These are phyloP conservation scores for Colletotrichum cereale DNA, from an alignment of 2,329 filamentous ascomycete genomes.

Conservation along the genomic window DNA sequence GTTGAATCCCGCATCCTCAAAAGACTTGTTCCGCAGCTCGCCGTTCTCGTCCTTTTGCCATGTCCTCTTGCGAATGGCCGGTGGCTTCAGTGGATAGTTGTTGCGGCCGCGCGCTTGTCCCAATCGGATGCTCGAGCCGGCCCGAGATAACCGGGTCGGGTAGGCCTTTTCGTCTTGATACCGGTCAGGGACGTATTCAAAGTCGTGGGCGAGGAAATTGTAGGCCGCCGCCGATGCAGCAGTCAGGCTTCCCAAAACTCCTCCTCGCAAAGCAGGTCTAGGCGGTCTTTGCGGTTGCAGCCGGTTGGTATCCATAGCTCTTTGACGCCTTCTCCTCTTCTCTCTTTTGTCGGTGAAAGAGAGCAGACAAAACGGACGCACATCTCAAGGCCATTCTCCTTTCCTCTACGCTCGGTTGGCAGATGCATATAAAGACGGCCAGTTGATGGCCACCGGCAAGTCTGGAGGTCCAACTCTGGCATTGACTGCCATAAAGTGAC, in stretches of 20 bases:
- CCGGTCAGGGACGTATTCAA: slow-evolving; percentile 33
- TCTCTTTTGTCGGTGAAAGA: slow-evolving; percentile 1
- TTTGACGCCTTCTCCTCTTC: neutral
- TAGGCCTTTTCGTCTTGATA: slow-evolving; percentile 26
- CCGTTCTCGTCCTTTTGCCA: slow-evolving; percentile 20
- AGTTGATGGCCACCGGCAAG: neutral
- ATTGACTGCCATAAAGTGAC: slow-evolving; percentile 22
- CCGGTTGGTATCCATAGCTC: slow-evolving; percentile 26
- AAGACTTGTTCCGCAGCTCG: slow-evolving; percentile 10
- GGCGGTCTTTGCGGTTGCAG: slow-evolving; percentile 18
- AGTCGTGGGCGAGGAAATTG: slow-evolving; percentile 34
- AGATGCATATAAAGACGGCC: slow-evolving; percentile 29
- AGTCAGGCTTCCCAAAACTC: slow-evolving; percentile 19
- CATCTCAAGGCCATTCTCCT: neutral
- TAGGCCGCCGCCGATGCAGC: slow-evolving; percentile 28
- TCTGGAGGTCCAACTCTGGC: neutral
- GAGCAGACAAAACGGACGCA: neutral
- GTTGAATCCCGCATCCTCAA: slow-evolving; percentile 14
- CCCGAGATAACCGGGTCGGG: slow-evolving; percentile 33
- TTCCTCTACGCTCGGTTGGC: slow-evolving; percentile 13
- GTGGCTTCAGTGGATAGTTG: slow-evolving; percentile 21
- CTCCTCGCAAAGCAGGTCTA: slow-evolving; percentile 20
- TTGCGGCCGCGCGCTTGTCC: slow-evolving; percentile 27
- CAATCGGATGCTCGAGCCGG: slow-evolving; percentile 28
- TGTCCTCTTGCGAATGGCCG: slow-evolving; percentile 31